Base-by-base conservation (phyloP, 352 stramenopile genomes). In the Globisporangium orthogonon region DNA sequence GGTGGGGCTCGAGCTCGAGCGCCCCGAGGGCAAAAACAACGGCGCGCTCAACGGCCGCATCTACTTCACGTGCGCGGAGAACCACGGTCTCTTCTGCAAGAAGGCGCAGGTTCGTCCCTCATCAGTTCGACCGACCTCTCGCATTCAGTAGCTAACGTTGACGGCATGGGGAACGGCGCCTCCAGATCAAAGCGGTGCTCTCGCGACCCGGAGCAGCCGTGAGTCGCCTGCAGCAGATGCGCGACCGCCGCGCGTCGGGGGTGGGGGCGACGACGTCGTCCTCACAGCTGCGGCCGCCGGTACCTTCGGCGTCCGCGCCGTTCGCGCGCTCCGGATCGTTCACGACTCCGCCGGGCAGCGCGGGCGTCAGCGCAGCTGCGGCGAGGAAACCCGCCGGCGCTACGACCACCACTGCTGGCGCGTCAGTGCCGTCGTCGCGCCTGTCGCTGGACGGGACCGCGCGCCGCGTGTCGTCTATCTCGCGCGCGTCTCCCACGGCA, bases 1-100 rank as follows among this genome's bases (percentile, higher is more conserved):
- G 86, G 72, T 89, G 13, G 86, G 86, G 29, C 76, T 95, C 33
- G 86, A 95, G 62, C 67, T 95, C 18, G 82, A 93, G 40, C 66
- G 63, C 1, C 74, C 83, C 29, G 82, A 93, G 18, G 86, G 86
- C 11, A 92, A 92, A 70, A 90, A 95, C 77, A 90, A 87, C 55
- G 86, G 86, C 55, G 78, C 89, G 64, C 67, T 95, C 50, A 89
- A 90, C 52, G 86, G 83, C 53, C 69, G 72, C 54, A 74, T 86
- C 23, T 95, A 95, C 71, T 95, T 95, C 62, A 74, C 59, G 2
- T 94, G 83, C 50, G 66, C 66, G 18, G 59, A 70, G n/a, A 83
- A 88, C 62, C 73, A 88, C 61, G 82, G 83, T 0, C 68, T 93
- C 3, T 94, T 94, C 56, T 75, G 88, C 35, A 89, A 86, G 66